Evolutionary conservation across 1,284 basidiomycete species (phyloP), one percentile per base, ranked within the genome.

Genomic region (Marasmius oreades): DNA sequence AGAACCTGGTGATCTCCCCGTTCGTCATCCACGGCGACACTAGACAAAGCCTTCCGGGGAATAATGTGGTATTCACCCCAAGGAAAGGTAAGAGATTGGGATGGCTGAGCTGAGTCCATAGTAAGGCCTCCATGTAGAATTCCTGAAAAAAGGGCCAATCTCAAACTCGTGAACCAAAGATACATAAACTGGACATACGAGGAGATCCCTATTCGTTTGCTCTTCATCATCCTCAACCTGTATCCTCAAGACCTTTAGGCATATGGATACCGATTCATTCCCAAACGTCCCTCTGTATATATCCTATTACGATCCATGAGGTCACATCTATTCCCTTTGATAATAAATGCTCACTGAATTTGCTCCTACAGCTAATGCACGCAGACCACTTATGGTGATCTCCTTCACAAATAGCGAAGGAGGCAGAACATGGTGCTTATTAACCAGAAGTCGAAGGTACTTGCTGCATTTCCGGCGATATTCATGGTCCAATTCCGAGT

Each of bases 21-120:
- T 61, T 55, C n/a, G 39, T 20, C 56, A 61, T 58, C 57, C 56
- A 61, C n/a, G 59, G 59, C 10, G 59, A 56, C 14, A 61, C 43
- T 5, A 61, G 47, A 37, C 57, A 56, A 45, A 54, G 56, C 6
- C 43, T 54, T 11, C 47, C 51, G 26, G 39, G 45, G 20, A 59
- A 58, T 4, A 55, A 8, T 16, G 22, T 50, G 10, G 39, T 46
- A 18, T 55, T 61, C 20, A 61, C 55, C 5, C 59, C 59, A 5
- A 61, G 33, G 31, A 61, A 54, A 16, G 59, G 57, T 12, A 61
- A 37, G 1, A 61, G 33, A 28, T 61, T 58, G 2, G 56, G 57
- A 48, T 61, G 59, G 22, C 51, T 46, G 10, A 61, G 51, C 37
- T 53, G 57, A 24, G 51, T 56, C 59, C 59, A 61, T 16, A 61